These are phyloP conservation scores for Avena eriantha DNA, from an alignment of 176 grass and related monocot species.

Conservation along the genomic window DNA sequence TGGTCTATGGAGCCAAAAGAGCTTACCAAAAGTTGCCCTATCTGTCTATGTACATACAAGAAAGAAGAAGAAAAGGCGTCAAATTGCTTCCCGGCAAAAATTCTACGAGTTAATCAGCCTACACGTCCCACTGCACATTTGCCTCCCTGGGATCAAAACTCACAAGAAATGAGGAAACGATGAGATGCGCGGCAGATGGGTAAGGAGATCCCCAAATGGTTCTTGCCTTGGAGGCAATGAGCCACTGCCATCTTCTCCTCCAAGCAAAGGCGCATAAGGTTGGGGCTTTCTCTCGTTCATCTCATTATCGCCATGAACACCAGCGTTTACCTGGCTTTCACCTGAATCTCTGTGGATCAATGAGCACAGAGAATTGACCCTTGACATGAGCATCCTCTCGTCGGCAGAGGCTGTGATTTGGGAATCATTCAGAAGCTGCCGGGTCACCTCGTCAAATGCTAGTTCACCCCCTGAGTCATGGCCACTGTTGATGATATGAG, in stretches of 20 bases:
- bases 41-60: conserved; percentile 22
- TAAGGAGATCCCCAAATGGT: conserved; percentile 61
- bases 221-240: conserved; percentile 50
- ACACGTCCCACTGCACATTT: neutral
- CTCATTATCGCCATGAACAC: conserved; percentile 7
- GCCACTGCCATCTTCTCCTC: conserved; percentile 5
- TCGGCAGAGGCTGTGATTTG: conserved; percentile 54
- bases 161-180: conserved; percentile 75
- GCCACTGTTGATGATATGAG: conserved; percentile 40
- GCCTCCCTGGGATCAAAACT: conserved; percentile 1
- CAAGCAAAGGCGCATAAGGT: neutral
- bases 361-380: conserved; percentile 82
- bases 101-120: neutral
- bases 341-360: conserved; percentile 64
- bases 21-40: neutral
- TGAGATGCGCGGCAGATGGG: conserved; percentile 64
- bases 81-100: conserved; percentile 15
- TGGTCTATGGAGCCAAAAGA: neutral
- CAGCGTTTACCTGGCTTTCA: neutral
- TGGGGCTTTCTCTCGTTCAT: conserved; percentile 34
- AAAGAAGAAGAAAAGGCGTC: neutral
- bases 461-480: conserved; percentile 30
- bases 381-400: conserved; percentile 75
- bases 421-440: conserved; percentile 64
- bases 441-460: conserved; percentile 60